These are phyloP conservation scores for Colletotrichum sp. DNA, from an alignment of 2,329 filamentous ascomycete species.

Conservation along the genomic window DNA sequence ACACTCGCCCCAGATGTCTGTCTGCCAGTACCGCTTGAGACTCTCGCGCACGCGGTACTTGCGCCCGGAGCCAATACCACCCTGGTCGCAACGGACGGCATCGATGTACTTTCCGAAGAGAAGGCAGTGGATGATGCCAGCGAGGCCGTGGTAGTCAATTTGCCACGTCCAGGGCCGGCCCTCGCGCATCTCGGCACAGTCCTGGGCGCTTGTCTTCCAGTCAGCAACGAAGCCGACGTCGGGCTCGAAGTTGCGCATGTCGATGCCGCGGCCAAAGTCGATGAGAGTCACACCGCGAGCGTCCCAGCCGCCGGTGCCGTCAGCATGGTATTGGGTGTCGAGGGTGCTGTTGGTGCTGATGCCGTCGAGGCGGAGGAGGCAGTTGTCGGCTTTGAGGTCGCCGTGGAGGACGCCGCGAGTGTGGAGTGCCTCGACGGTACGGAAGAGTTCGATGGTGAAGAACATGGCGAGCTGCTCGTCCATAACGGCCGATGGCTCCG, in stretches of 20 bases:
- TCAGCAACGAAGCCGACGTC: constrained; percentile 91
- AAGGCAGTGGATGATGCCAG: constrained; percentile 84
- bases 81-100: constrained; percentile 63
- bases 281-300: constrained; percentile 84
- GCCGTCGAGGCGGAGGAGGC: constrained; percentile 79
- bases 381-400: constrained; percentile 95
- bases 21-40: constrained; percentile 96
- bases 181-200: constrained; percentile 96
- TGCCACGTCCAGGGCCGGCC: constrained; percentile 96
- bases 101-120: constrained; percentile 97
- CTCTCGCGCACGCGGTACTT: constrained; percentile 81
- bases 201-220: constrained; percentile 86
- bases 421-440: constrained; percentile 88
- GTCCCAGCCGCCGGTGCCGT: constrained; percentile 79
- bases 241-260: constrained; percentile 82
- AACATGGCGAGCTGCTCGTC: constrained; percentile 95
- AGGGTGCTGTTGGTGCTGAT: constrained; percentile 49
- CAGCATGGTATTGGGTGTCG: constrained; percentile 69
- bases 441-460: constrained; percentile 88
- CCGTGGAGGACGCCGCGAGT: constrained; percentile 82
- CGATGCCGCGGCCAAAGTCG: constrained; percentile 93
- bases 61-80: constrained; percentile 63
- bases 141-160: constrained; percentile 93
- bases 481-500: constrained; percentile 75
- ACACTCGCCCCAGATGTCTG: constrained; percentile 82